Evolutionary conservation across 768 basidiomycete species (phyloP).

Genomic region (Russula vinacea): DNA sequence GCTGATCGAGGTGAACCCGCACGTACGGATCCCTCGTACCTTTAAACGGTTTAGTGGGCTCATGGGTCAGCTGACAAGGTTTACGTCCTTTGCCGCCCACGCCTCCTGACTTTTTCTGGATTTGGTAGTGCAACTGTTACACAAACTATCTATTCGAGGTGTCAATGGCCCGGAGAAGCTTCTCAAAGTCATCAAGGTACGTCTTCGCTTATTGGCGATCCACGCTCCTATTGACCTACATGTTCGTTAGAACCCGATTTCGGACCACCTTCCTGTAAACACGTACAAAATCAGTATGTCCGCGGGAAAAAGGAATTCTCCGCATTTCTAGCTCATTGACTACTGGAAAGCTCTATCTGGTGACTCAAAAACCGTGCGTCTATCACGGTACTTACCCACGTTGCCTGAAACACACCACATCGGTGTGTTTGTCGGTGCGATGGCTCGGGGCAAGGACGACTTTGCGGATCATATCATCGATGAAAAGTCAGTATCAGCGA

Average conservation of each 20-base stretch:
- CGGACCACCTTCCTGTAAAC: conserved; percentile 91
- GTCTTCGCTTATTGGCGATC: conserved; percentile 24
- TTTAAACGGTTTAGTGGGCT: conserved; percentile 98
- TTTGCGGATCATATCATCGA: conserved; percentile 95
- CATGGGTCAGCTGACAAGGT: conserved; percentile 66
- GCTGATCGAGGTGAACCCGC: conserved; percentile 97
- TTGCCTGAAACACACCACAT: conserved; percentile 85
- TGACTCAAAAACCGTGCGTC: conserved; percentile 75
- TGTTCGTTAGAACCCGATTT: conserved; percentile 75
- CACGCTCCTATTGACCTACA: conserved; percentile 16
- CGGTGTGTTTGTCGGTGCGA: conserved; percentile 96
- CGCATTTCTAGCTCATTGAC: conserved; percentile 10
- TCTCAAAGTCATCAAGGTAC: conserved; percentile 92
- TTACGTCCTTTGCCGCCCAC: not conserved
- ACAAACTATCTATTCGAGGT: conserved; percentile 91
- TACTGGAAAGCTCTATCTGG: conserved; percentile 73
- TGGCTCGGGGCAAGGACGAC: conserved; percentile 94
- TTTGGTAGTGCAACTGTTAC: conserved; percentile 84
- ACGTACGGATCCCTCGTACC: conserved; percentile 94
- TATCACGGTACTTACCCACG: conserved; percentile 81
- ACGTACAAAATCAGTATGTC: conserved; percentile 91
- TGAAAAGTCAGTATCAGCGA: conserved; percentile 93
- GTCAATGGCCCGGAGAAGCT: conserved; percentile 97
- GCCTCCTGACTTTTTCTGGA: conserved; percentile 10
- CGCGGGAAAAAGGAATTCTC: not conserved